Base-by-base conservation (phyloP, 768 basidiomycete species). In the Ephemerocybe angulata region DNA sequence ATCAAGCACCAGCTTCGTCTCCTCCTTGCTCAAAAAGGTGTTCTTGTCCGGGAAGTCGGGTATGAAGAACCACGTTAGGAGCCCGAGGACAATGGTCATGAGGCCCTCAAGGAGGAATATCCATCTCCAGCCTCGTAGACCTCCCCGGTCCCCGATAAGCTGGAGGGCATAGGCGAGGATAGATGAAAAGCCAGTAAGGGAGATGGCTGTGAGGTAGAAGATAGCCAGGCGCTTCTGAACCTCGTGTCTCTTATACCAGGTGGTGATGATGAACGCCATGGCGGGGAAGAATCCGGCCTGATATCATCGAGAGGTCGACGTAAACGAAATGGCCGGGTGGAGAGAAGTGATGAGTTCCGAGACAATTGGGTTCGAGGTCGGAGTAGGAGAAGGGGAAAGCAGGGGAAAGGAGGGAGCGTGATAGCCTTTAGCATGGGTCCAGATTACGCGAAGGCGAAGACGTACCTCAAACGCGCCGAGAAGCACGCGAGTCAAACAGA, bases 21-120 rank as follows among this genome's bases (percentile, higher is more conserved):
- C 53, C 46, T 75, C 69, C 3, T 68, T 60, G 10, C 72, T 71
- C 41, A 80, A 64, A 63, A 79, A 80, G 2, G 54, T 71, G 61
- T 79, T 81, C 58, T 67, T 66, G 55, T 79, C 74, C 8, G 77
- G 79, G 56, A 79, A 79, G 24, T 77, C 72, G 1, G 76, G 74
- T 49, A 79, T 67, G 56, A 71, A 72, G 50, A 76, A 63, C 68
- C 71, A 79, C 24, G 72, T 68, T 17, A 73, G 24, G 33, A 71
- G 55, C 8, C 71, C 77, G 30, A 81, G 64, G 56, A 71, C 66
- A 2, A 79, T 52, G 0, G 79, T 78, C 27, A 75, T 65, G 1
- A 70, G 60, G 7, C 79, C 78, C 63, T 80, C 79, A 22, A 78
- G 72, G 41, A 78, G 77, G 50, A 79, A 79, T 54, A 80, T 79